Conservation (phyloP, 2,329 filamentous ascomycete species). For the Ophiostoma triangulosporum region DNA sequence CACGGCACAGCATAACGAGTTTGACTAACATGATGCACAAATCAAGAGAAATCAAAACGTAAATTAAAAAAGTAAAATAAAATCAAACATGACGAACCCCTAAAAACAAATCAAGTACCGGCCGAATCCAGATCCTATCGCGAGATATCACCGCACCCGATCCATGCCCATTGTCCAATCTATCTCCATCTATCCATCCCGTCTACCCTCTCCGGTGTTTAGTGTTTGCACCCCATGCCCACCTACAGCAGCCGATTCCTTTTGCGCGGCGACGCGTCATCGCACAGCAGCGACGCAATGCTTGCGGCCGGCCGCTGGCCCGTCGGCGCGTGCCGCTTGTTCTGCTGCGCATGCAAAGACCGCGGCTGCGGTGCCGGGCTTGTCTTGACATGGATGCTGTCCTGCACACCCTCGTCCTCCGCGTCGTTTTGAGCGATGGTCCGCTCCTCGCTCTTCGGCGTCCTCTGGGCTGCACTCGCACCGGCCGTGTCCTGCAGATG, state of each 20-base stretch:
- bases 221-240: background rate
- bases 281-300: slow-evolving; percentile 5
- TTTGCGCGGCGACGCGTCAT: slow-evolving; percentile 1
- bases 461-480: background rate
- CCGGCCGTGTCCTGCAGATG: background rate
- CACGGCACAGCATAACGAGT: too few relatives aligned
- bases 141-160: background rate
- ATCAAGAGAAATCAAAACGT: background rate
- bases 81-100: background rate
- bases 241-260: background rate
- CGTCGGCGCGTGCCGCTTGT: background rate
- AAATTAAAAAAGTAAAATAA: background rate
- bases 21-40: too few relatives aligned
- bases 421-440: too few relatives aligned
- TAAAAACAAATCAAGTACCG: background rate
- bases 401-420: background rate
- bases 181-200: background rate
- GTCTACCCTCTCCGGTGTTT: too few relatives aligned
- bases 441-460: background rate
- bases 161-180: background rate
- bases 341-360: background rate
- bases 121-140: background rate
- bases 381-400: background rate
- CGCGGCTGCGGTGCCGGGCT: background rate
- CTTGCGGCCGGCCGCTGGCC: background rate